phyloP scores from a whole-genome alignment of 768 basidiomycete genomes.

The Serpula lacrymans region DNA sequence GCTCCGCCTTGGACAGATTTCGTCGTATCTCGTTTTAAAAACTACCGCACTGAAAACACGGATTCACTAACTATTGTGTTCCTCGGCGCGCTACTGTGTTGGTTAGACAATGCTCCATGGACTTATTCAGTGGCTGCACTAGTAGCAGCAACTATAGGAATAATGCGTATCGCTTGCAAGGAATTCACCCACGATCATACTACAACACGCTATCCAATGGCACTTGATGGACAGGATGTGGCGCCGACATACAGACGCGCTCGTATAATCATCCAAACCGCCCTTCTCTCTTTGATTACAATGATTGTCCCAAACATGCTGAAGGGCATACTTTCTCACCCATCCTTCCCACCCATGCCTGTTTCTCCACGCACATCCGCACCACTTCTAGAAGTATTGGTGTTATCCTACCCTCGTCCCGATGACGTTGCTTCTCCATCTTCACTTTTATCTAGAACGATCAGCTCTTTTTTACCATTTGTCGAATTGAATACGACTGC shows the following conservation, averaged over 20 bases:
- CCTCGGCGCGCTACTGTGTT: conserved; percentile 11
- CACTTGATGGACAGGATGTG: conserved; percentile 3
- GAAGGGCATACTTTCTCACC: conserved; percentile 2
- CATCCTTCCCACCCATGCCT: conserved; percentile 5
- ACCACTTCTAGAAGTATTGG: conserved; percentile 37
- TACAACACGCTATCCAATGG: conserved; percentile 1
- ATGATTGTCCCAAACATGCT: conserved; percentile 7
- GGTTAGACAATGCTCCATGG: conserved; percentile 37
- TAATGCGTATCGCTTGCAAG: conserved; percentile 2
- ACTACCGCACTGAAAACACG: conserved; percentile 11
- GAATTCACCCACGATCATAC: conserved; percentile 3
- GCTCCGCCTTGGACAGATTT: conserved; percentile 9
- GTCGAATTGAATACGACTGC: conserved; percentile 20
- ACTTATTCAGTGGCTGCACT: conserved; percentile 32
- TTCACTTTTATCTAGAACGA: conserved; percentile 32
- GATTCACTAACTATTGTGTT: conserved; percentile 11
- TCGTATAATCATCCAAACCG: conserved; percentile 14
- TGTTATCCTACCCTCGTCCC: conserved; percentile 38
- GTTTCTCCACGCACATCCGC: conserved; percentile 15
- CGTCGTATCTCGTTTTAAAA: neutral
- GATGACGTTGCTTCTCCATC: conserved; percentile 22
- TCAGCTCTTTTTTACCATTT: conserved; percentile 35
- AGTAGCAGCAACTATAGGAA: conserved; percentile 14
- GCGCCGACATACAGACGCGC: conserved; percentile 7
- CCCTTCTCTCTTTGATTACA: conserved; percentile 17